phyloP scores from a whole-genome alignment of 495 filamentous ascomycete genomes.

The Lichina pygmaea region DNA sequence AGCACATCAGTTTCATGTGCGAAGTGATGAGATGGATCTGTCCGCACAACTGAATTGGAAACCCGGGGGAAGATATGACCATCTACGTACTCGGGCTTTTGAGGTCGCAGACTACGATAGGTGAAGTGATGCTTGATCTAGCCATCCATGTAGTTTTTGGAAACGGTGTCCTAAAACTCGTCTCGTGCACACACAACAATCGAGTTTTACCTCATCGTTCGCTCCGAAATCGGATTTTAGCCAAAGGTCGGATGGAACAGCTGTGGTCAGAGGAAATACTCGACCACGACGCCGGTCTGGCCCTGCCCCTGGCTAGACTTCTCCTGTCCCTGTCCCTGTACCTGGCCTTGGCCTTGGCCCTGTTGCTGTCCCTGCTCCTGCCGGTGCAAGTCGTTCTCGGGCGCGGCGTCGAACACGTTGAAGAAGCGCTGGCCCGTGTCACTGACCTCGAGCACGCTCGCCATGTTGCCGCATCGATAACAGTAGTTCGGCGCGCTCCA shows the following conservation, averaged over 20 bases:
- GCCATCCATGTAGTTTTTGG: too few species aligned
- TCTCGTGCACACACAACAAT: too few species aligned
- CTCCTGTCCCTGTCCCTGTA: constrained; percentile 10
- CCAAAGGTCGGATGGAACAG: constrained; percentile 4
- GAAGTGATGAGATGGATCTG: too few species aligned
- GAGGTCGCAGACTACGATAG: too few species aligned
- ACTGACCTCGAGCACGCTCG: constrained; percentile 84
- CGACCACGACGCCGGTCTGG: constrained; percentile 29
- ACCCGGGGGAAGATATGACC: too few species aligned
- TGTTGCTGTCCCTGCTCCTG: constrained; percentile 36
- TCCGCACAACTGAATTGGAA: too few species aligned
- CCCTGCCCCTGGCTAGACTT: constrained; percentile 20
- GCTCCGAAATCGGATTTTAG: neutral
- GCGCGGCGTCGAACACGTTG: constrained; percentile 90
- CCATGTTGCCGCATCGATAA: constrained; percentile 89
- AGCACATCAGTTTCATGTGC: too few species aligned
- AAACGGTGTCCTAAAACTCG: too few species aligned
- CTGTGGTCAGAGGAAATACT: constrained; percentile 46
- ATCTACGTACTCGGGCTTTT: too few species aligned
- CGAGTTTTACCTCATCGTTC: too few species aligned
- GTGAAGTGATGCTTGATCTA: too few species aligned
- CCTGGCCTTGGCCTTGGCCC: constrained; percentile 3
- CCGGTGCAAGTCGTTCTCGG: constrained; percentile 80
- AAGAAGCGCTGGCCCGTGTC: constrained; percentile 77
- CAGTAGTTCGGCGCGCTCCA: constrained; percentile 98